Base-by-base conservation (phyloP, 805 yeast genomes). In the Isabelozyma rhagii region DNA sequence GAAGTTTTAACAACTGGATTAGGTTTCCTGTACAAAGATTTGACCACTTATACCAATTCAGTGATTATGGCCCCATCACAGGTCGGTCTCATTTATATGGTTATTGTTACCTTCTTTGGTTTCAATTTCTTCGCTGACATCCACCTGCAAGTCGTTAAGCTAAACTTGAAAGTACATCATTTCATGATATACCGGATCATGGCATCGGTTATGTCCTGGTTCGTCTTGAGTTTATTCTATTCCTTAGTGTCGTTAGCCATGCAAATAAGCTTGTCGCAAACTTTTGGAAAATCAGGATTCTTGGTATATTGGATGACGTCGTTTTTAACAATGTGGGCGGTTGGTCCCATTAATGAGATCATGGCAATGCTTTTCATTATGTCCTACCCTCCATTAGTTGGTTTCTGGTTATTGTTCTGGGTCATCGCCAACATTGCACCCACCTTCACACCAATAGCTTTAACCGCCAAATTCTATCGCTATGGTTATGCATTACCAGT, bases 331-430 rank as follows among this genome's bases (percentile, higher is more conserved):
- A 83, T 88, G 89, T 69, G 82, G 53, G 89, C 92, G 0, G 85
- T 87, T 36, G 96, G 96, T 51, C 81, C 86, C 42, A 83, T 85
- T 29, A 85, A 84, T 60, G 94, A 88, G 65, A 81, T 84, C 53
- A 68, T 79, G 56, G 82, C 83, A 0, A 61, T 82, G 63, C 31
- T 86, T 5, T 61, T 79, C 7, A 68, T 84, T 44, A 66, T 82
- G 5, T 49, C 71, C 13, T 74, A 75, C 46, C 93, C 94, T 0
- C 89, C 90, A 28, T 56, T 77, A 47, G 55, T 85, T 45, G 91
- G 92, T 0, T 80, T 85, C 58, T 86, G 92, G 90, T 61, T 88
- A 57, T 70, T 87, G 54, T 74, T 79, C 51, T 87, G 88, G 80
- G 91, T 87, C 51, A 77, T 88, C 51, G 43, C 76, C 31, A 88